These are phyloP conservation scores for Scheffersomyces lignicola DNA, from an alignment of 1,139 yeast genomes.

Conservation along the genomic window DNA sequence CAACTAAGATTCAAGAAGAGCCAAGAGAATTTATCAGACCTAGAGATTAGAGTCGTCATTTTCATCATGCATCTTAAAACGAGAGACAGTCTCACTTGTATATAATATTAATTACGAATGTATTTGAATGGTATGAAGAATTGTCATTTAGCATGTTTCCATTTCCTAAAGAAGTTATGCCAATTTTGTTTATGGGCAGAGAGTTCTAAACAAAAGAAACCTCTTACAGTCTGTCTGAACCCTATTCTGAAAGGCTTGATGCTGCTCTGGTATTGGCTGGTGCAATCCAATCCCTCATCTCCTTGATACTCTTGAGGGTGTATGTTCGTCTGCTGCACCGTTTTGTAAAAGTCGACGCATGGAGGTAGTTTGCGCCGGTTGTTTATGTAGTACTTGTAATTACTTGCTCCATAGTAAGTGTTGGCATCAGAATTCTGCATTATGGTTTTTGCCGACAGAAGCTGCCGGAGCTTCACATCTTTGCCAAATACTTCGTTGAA, in stretches of 20 bases:
- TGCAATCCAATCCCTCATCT: too few relatives aligned
- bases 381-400: slow-evolving; percentile 1
- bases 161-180: not conserved
- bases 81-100: slow-evolving; percentile 2
- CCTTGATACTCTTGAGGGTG: too few relatives aligned
- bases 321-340: too few relatives aligned
- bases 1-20: slow-evolving; percentile 32
- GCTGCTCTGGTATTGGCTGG: too few relatives aligned
- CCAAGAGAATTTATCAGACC: slow-evolving; percentile 34
- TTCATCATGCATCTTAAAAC: not conserved
- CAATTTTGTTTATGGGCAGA: not conserved
- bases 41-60: slow-evolving; percentile 22
- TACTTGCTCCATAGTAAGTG: not conserved
- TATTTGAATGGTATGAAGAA: not conserved
- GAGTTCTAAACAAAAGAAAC: too few relatives aligned
- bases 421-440: not conserved
- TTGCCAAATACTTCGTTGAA: slow-evolving; percentile 1
- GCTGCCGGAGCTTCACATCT: not conserved
- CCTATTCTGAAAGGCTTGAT: too few relatives aligned
- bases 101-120: slow-evolving; percentile 2
- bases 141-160: not conserved
- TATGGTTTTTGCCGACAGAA: not conserved
- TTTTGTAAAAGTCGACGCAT: too few relatives aligned
- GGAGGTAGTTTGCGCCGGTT: too few relatives aligned
- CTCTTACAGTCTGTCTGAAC: too few relatives aligned